Percentiles rank a stretch among this genome's conserved stretches.
phyloP scores from a whole-genome alignment of 2,329 filamentous ascomycete genomes.

The Lachnellula arida region DNA sequence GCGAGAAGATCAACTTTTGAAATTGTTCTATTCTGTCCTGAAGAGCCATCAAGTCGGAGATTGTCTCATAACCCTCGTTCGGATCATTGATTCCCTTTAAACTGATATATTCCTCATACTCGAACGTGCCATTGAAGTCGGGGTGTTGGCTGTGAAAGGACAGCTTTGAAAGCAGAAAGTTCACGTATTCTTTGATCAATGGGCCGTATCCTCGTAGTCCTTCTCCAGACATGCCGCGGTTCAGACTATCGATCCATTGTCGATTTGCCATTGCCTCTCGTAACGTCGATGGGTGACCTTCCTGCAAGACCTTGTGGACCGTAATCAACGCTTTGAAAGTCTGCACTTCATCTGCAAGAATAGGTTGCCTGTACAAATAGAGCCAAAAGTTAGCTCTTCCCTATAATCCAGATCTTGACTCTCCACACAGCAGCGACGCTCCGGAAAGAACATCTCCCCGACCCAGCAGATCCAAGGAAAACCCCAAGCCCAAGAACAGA shows the following conservation, averaged over 20 bases:
- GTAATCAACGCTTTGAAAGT: conserved; percentile 98
- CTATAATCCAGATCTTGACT: neutral
- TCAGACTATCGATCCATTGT: conserved; percentile 88
- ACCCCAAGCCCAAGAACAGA: conserved; percentile 5
- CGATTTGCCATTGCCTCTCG: conserved; percentile 86
- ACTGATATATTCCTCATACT: conserved; percentile 98
- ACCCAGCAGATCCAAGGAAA: neutral
- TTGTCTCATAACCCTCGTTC: conserved; percentile 96
- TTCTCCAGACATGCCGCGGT: conserved; percentile 75
- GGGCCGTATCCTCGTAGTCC: conserved; percentile 87
- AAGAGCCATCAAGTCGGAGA: conserved; percentile 90
- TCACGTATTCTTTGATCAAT: conserved; percentile 94
- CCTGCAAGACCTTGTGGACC: conserved; percentile 94
- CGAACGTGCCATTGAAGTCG: conserved; percentile 97
- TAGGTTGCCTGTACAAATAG: conserved; percentile 68
- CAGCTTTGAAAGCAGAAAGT: conserved; percentile 89
- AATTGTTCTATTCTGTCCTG: conserved; percentile 99
- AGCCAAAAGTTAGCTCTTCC: conserved; percentile 9
- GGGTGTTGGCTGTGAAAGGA: conserved; percentile 95
- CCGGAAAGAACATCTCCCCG: neutral
- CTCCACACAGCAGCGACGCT: neutral
- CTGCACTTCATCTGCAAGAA: conserved; percentile 95
- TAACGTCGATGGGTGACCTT: conserved; percentile 84
- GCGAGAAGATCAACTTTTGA: conserved; percentile 96
- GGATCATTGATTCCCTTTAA: conserved; percentile 98